phyloP scores from a whole-genome alignment of 164 flowering plant genomes.

The Amborella trichopoda region DNA sequence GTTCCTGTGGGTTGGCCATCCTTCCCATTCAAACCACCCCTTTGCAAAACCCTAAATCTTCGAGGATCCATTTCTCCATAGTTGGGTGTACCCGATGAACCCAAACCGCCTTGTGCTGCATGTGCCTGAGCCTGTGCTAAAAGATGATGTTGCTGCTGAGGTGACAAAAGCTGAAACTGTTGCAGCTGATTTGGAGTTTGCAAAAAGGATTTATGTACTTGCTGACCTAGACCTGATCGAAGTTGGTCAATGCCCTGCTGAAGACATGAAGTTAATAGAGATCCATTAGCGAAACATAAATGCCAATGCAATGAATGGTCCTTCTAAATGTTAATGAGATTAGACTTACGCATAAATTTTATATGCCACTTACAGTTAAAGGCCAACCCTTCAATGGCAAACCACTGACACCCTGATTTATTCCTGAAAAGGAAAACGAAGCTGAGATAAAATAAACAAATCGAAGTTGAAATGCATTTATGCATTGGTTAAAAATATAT shows the following conservation, averaged over 20 bases:
- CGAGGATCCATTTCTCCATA: slow-evolving; percentile 55
- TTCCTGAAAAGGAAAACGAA: slow-evolving; percentile 22
- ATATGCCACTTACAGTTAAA: slow-evolving; percentile 42
- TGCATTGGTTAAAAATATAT: too few relatives aligned
- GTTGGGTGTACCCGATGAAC: slow-evolving; percentile 17
- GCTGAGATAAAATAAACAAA: too few relatives aligned
- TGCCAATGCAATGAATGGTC: neutral
- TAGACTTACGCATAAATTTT: neutral
- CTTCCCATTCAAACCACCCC: slow-evolving; percentile 46
- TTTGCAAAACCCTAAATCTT: slow-evolving; percentile 44
- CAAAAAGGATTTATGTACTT: slow-evolving; percentile 54
- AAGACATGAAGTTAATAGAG: slow-evolving; percentile 1
- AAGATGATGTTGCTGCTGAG: slow-evolving; percentile 53
- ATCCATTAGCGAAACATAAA: neutral
- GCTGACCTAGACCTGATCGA: slow-evolving; percentile 46
- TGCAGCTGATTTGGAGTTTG: slow-evolving; percentile 43
- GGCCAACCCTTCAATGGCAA: slow-evolving; percentile 93
- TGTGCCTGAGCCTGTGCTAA: slow-evolving; percentile 67
- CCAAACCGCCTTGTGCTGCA: slow-evolving; percentile 32
- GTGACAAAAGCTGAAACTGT: slow-evolving; percentile 47
- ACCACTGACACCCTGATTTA: slow-evolving; percentile 58
- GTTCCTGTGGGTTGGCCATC: slow-evolving; percentile 57
- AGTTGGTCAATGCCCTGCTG: slow-evolving; percentile 63
- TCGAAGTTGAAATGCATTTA: too few relatives aligned
- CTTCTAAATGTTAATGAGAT: neutral